Conservation (phyloP, 2,329 filamentous ascomycete genomes). For the Colletotrichum nymphaeae region DNA sequence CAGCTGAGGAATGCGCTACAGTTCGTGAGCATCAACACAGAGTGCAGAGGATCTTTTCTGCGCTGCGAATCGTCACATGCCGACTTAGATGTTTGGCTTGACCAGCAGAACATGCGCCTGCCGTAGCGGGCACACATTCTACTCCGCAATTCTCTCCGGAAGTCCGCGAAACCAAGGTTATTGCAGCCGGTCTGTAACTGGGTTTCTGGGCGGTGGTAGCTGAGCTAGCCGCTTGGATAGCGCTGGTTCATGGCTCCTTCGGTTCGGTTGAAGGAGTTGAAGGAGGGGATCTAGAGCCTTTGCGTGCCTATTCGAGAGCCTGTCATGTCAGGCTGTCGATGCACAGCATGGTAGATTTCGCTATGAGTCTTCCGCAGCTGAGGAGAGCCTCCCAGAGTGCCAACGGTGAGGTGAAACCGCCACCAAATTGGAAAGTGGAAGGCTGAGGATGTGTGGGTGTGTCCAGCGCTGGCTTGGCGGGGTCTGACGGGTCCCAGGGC, state of each 20-base stretch:
- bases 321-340: background rate
- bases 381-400: background rate
- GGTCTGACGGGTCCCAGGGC: background rate
- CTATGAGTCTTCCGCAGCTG: background rate
- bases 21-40: background rate
- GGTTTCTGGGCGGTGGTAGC: background rate
- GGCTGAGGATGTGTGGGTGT: background rate
- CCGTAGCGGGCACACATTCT: background rate
- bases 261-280: background rate
- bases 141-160: background rate
- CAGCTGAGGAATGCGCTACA: background rate
- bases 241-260: background rate
- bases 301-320: background rate
- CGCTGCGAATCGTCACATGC: background rate
- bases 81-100: background rate
- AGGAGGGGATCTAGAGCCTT: background rate
- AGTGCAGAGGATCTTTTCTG: background rate
- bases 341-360: background rate
- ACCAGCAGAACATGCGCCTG: background rate
- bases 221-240: background rate
- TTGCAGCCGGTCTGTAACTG: background rate
- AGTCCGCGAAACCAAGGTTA: background rate
- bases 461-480: background rate
- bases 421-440: constrained; percentile 2
- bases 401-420: background rate